Evolutionary conservation across 306 rosid species (phyloP).

Genomic region (Albizia julibrissin): DNA sequence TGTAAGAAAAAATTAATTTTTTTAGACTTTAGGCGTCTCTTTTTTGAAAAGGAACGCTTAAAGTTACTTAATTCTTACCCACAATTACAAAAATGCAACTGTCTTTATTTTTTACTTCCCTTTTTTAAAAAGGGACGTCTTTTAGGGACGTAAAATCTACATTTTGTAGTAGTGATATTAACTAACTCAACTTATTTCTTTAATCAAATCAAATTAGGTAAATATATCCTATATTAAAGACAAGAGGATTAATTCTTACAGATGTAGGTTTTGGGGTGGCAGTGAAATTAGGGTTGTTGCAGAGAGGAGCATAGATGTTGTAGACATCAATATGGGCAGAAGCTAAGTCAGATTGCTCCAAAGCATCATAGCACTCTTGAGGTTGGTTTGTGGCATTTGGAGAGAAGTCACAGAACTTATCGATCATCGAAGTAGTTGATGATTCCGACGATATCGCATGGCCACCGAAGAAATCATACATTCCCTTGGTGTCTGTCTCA

Average conservation of each 20-base stretch:
- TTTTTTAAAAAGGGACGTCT: too few species aligned
- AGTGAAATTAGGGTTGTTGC: slow-evolving; percentile 47
- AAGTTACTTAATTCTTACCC: too few species aligned
- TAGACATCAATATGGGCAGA: slow-evolving; percentile 36
- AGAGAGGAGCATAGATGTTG: slow-evolving; percentile 66
- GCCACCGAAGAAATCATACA: slow-evolving; percentile 60
- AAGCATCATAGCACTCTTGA: slow-evolving; percentile 30
- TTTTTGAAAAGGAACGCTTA: too few species aligned
- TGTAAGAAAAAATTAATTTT: too few species aligned
- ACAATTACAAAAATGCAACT: too few species aligned
- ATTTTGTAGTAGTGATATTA: too few species aligned
- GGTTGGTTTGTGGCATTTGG: background rate
- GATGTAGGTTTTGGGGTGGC: slow-evolving; percentile 41
- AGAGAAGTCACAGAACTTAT: slow-evolving; percentile 48
- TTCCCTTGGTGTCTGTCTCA: slow-evolving; percentile 56
- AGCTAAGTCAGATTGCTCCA: background rate
- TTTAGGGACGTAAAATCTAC: too few species aligned
- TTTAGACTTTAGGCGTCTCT: too few species aligned
- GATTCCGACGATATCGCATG: slow-evolving; percentile 58
- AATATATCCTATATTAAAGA: too few species aligned
- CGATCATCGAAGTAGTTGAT: slow-evolving; percentile 19
- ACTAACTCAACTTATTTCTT: background rate
- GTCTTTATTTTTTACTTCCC: too few species aligned
- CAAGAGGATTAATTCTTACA: slow-evolving; percentile 29
- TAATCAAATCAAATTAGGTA: background rate